A percentile compares a stretch with the other conserved stretches of the same genome.
These are phyloP conservation scores for Amaranthus cruentus DNA, from an alignment of 148 eudicot genomes.

Conservation along the genomic window DNA sequence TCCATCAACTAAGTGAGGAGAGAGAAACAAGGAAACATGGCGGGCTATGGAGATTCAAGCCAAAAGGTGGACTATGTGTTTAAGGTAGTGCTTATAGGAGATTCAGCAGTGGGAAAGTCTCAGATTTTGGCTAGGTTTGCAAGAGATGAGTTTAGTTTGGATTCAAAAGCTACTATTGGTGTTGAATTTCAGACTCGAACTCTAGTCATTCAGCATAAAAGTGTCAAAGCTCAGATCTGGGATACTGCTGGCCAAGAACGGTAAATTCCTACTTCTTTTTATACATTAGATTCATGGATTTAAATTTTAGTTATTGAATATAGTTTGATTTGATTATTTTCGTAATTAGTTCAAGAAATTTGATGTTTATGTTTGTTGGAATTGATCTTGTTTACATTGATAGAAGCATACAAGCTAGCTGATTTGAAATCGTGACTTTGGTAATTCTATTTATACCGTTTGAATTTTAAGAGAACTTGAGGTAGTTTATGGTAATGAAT, in stretches of 20 bases:
- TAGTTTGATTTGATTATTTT: neutral
- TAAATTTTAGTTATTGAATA: neutral
- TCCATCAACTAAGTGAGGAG: neutral
- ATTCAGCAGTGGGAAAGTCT: slow-evolving; percentile 74
- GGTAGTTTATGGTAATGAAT: neutral
- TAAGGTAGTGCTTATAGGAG: slow-evolving; percentile 72
- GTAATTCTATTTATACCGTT: neutral
- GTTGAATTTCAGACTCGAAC: slow-evolving; percentile 84
- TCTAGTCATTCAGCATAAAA: slow-evolving; percentile 53
- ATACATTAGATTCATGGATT: neutral
- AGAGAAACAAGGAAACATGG: slow-evolving; percentile 27
- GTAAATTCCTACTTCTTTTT: slow-evolving; percentile 14
- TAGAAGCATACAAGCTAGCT: neutral
- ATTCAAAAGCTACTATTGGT: slow-evolving; percentile 77
- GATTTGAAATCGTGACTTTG: neutral
- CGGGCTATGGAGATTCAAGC: slow-evolving; percentile 44
- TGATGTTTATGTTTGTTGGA: neutral
- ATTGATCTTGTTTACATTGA: neutral
- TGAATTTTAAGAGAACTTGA: neutral
- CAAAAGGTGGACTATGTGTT: slow-evolving; percentile 73
- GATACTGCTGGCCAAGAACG: slow-evolving; percentile 90
- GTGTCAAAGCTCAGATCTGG: slow-evolving; percentile 90
- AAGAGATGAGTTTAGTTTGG: slow-evolving; percentile 70
- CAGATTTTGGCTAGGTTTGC: slow-evolving; percentile 71
- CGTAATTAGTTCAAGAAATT: neutral